phyloP scores from a whole-genome alignment of 768 basidiomycete genomes.

The Naganishia vishniacii region DNA sequence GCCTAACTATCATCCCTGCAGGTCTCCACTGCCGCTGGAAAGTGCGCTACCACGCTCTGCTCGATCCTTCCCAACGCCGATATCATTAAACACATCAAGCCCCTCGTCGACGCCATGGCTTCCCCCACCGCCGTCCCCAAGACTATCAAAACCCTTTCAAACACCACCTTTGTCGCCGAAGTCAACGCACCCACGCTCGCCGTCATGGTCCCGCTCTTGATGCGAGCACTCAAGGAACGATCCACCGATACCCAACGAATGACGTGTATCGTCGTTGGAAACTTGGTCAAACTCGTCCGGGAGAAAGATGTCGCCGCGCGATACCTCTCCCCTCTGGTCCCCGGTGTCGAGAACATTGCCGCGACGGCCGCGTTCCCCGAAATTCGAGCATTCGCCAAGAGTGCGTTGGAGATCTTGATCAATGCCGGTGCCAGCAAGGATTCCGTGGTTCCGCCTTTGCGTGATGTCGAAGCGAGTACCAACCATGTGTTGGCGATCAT shows the following conservation, averaged over 20 bases:
- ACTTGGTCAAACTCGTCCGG: constrained; percentile 94
- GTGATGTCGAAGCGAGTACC: constrained; percentile 65
- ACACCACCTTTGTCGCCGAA: constrained; percentile 93
- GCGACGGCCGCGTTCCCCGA: constrained; percentile 92
- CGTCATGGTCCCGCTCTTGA: constrained; percentile 83
- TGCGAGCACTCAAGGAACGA: constrained; percentile 85
- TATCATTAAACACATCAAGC: constrained; percentile 77
- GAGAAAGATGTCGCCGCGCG: constrained; percentile 80
- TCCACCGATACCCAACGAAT: constrained; percentile 95
- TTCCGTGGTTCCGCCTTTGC: constrained; percentile 62
- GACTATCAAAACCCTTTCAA: constrained; percentile 91
- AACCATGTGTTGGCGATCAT: constrained; percentile 58
- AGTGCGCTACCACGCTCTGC: constrained; percentile 84
- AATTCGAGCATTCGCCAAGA: constrained; percentile 86
- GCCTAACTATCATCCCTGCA: constrained; percentile 40
- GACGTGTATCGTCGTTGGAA: constrained; percentile 88
- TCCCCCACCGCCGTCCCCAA: constrained; percentile 76
- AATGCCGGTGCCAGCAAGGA: constrained; percentile 74
- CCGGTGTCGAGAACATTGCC: constrained; percentile 84
- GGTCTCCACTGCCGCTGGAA: constrained; percentile 80
- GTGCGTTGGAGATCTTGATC: constrained; percentile 70
- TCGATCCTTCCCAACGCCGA: constrained; percentile 88
- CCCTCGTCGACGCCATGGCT: constrained; percentile 81
- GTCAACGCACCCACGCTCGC: constrained; percentile 94
- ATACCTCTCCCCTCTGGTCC: constrained; percentile 78